Evolutionary conservation across 139 green algal species (phyloP).

Genomic region (Nannochloris sp.): DNA sequence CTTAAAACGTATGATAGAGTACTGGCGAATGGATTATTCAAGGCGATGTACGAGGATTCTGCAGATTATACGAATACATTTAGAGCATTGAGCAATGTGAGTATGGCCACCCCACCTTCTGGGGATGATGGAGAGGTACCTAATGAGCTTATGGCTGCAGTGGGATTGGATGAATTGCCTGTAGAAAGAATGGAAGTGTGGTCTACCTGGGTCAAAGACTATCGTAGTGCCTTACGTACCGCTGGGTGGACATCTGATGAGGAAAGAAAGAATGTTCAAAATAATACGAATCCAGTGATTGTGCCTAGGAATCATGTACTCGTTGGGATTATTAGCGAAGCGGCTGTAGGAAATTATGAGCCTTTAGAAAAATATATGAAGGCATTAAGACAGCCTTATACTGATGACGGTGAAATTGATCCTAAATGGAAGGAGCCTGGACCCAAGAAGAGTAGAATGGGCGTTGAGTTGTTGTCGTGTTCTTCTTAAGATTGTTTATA

Average conservation of each 20-base stretch:
- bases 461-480: constrained; percentile 74
- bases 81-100: constrained; percentile 41
- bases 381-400: constrained; percentile 47
- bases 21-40: constrained; percentile 38
- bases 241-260: neutral
- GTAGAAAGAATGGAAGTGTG: constrained; percentile 39
- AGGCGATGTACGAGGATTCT: constrained; percentile 49
- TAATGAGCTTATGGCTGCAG: constrained; percentile 6
- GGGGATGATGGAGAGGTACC: constrained; percentile 4
- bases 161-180: constrained; percentile 11
- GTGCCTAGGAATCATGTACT: constrained; percentile 80
- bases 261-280: constrained; percentile 26
- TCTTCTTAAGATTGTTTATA: neutral
- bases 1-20: constrained; percentile 51
- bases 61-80: constrained; percentile 80
- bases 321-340: constrained; percentile 59
- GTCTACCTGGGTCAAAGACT: constrained; percentile 48
- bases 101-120: neutral
- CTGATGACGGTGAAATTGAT: constrained; percentile 48
- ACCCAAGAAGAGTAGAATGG: constrained; percentile 47
- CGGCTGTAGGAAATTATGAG: constrained; percentile 51
- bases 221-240: neutral
- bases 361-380: constrained; percentile 32
- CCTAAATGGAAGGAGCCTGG: constrained; percentile 42
- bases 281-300: constrained; percentile 61